phyloP scores from a whole-genome alignment of 176 grass and related monocot species.

The Neostapfia colusana region DNA sequence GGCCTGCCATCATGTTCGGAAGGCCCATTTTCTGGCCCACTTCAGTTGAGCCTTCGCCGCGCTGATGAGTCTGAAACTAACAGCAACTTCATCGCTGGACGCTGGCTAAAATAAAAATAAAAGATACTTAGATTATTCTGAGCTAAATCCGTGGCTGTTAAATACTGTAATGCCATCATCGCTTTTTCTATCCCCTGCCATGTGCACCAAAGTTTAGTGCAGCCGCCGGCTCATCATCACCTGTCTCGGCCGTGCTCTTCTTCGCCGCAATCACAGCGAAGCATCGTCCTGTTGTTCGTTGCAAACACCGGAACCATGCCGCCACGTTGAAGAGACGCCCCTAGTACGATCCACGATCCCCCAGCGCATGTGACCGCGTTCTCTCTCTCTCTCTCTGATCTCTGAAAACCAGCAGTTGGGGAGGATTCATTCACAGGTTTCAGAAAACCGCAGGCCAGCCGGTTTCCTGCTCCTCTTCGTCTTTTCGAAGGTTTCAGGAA shows the following conservation, averaged over 20 bases:
- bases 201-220: neutral
- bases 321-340: neutral
- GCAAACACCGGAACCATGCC: neutral
- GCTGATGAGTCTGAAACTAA: neutral
- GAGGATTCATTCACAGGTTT: conserved; percentile 16
- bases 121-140: neutral
- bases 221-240: neutral
- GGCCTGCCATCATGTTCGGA: neutral
- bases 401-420: too few species aligned
- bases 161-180: too few species aligned
- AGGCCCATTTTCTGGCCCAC: neutral
- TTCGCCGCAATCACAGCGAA: neutral
- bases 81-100: neutral
- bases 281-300: neutral
- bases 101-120: too few species aligned
- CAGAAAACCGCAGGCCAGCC: neutral
- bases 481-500: neutral
- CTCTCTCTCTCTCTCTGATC: too few species aligned
- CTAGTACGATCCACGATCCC: neutral
- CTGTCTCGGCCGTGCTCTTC: too few species aligned
- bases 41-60: neutral
- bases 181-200: neutral
- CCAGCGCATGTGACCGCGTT: neutral
- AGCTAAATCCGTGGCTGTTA: too few species aligned
- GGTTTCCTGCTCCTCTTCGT: neutral